Evolutionary conservation across 768 basidiomycete genomes (phyloP).

Genomic region (Amanita pseudoporphyria): DNA sequence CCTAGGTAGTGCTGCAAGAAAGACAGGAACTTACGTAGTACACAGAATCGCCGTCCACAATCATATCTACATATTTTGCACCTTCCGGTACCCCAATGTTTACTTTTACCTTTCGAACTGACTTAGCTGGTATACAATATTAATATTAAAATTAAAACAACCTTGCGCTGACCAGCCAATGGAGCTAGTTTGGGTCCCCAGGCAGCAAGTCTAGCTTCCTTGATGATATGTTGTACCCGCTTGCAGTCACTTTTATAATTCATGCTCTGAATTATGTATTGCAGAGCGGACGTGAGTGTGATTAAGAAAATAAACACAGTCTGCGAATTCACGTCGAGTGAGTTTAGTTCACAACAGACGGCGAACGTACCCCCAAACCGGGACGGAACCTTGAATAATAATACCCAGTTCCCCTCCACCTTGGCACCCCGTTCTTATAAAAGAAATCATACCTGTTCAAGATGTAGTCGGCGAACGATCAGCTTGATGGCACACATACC

Average conservation of each 20-base stretch:
- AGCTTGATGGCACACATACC: constrained; percentile 34
- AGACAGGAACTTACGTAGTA: constrained; percentile 45
- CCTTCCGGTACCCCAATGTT: constrained; percentile 45
- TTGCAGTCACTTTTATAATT: constrained; percentile 67
- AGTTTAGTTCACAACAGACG: not conserved
- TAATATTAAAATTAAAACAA: constrained; percentile 17
- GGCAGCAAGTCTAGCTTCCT: constrained; percentile 59
- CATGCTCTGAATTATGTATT: constrained; percentile 70
- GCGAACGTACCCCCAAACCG: constrained; percentile 59
- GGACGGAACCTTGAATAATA: constrained; percentile 96
- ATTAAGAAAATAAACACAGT: constrained; percentile 70
- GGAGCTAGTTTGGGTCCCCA: constrained; percentile 77
- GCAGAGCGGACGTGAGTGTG: constrained; percentile 68
- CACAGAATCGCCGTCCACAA: constrained; percentile 68
- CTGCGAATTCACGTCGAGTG: constrained; percentile 28
- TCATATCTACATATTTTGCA: constrained; percentile 62
- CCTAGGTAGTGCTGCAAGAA: not conserved
- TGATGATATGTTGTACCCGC: constrained; percentile 52
- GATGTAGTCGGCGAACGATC: constrained; percentile 4
- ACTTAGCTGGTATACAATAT: constrained; percentile 1
- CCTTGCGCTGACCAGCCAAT: constrained; percentile 58
- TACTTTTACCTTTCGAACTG: constrained; percentile 51
- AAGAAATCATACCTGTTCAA: constrained; percentile 78
- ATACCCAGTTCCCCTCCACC: constrained; percentile 94
- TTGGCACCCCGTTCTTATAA: constrained; percentile 95